Base-by-base conservation (phyloP, 495 filamentous ascomycete species). In the Tuber borchii region DNA sequence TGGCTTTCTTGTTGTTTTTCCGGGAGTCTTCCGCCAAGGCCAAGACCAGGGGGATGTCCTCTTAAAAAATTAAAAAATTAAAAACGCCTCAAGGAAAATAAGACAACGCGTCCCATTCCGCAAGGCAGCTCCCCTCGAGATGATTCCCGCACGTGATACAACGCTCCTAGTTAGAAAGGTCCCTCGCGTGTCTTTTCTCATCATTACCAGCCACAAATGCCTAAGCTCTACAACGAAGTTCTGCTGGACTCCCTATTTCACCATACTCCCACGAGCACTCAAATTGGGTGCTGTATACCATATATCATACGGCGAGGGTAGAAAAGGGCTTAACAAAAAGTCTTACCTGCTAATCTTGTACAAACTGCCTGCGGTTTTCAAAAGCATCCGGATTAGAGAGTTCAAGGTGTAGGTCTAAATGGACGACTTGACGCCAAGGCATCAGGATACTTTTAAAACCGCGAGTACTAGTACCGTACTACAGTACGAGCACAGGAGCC, bases 1-100 rank as follows among this genome's bases (percentile, higher is more conserved):
- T 56, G 45, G 71, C 40, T 70, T 79, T 17, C 72, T 65, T 78
- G 22, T 79, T 78, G 61, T 79, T 79, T 68, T 34, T 26, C 56
- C 40, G 34, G 61, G 73, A 37, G 43, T 65, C 56, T 31, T 26
- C 16, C 56, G 26, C 56, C 26, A 31, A 65, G 26, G 31, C 56
- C 56, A 17, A 65, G 26, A 16, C 19, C 56, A 65, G 26, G 56
- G 51, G 51, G 51, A n/a, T 12, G 12, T 12, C n/a, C 56, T 31
- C 12, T 31, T 6, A 3, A 31, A 31, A 65, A 56, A n/a, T 37
- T 37, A 37, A 37, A 37, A 1, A 37, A 37, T 37, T 1, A 37
- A 37, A 37, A 37, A 37, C 34, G 2, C 34, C 34, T 37, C 34
- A 22, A 56, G 9, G 8, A 65, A 61, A 31, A 61, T 31, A 31